phyloP scores from a whole-genome alignment of 169 alveolate genomes.

The Plasmodium inui region DNA sequence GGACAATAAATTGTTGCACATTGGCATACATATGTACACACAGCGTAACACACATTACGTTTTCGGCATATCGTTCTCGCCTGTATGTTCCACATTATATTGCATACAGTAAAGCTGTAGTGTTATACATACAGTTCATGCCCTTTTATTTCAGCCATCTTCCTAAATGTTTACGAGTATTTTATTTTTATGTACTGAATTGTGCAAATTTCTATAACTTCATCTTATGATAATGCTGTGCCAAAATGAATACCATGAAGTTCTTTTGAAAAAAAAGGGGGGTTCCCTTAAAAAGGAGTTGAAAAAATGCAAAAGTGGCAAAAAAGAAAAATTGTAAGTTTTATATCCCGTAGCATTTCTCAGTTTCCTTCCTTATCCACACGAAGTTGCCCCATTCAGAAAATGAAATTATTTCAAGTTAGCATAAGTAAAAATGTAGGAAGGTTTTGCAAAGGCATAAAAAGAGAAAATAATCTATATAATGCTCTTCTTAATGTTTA shows the following conservation, averaged over 20 bases:
- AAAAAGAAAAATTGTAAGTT: neutral
- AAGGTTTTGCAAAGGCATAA: neutral
- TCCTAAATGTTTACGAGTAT: neutral
- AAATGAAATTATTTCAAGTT: neutral
- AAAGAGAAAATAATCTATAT: neutral
- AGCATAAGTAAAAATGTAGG: neutral
- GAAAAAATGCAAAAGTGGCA: neutral
- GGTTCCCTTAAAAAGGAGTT: neutral
- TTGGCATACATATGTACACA: neutral
- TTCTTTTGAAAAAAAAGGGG: neutral
- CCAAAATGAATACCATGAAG: neutral
- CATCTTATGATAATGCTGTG: neutral
- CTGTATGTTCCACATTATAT: neutral
- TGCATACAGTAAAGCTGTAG: neutral
- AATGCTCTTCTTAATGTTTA: neutral
- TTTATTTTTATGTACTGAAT: neutral
- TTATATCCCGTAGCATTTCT: neutral
- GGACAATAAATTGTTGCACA: neutral
- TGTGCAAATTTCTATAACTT: neutral
- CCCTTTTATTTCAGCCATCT: neutral
- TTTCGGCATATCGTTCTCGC: neutral
- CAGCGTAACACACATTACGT: neutral
- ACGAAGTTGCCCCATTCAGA: neutral
- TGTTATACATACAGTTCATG: neutral
- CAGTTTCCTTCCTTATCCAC: neutral